A percentile compares a stretch with the other conserved stretches of the same genome.
Conservation (phyloP, 345 rosid species). For the Schrenkiella parvula region DNA sequence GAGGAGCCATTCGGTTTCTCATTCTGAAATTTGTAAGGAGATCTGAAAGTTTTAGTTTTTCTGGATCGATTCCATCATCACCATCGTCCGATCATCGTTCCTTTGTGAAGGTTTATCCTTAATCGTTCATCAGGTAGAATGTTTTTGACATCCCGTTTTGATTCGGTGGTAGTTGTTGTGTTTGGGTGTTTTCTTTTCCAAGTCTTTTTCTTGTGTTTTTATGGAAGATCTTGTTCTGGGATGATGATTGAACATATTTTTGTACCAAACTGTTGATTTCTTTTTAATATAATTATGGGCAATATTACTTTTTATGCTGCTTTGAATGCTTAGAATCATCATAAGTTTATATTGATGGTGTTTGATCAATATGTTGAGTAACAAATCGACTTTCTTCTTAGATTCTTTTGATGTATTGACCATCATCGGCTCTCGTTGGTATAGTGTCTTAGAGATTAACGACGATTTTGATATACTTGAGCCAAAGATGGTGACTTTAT, state of each 20-base stretch:
- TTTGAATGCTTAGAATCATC: slow-evolving; percentile 15
- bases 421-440: background rate
- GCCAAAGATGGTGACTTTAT: slow-evolving; percentile 17
- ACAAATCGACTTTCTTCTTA: background rate
- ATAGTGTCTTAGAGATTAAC: background rate
- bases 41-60: slow-evolving; percentile 24
- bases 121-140: slow-evolving; percentile 56
- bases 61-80: slow-evolving; percentile 24
- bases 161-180: slow-evolving; percentile 20
- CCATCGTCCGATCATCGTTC: slow-evolving; percentile 43
- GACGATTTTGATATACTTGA: background rate
- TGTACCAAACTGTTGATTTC: background rate
- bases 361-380: background rate
- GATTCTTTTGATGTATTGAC: background rate
- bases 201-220: background rate
- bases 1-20: slow-evolving; percentile 19
- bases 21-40: slow-evolving; percentile 6
- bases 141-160: slow-evolving; percentile 3
- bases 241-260: slow-evolving; percentile 34
- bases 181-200: slow-evolving; percentile 23
- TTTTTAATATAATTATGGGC: background rate
- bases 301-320: background rate
- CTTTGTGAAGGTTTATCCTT: slow-evolving; percentile 22
- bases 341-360: slow-evolving; percentile 5
- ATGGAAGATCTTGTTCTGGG: slow-evolving; percentile 19